Base-by-base conservation (phyloP, 345 rosid genomes). In the Brassica juncea region DNA sequence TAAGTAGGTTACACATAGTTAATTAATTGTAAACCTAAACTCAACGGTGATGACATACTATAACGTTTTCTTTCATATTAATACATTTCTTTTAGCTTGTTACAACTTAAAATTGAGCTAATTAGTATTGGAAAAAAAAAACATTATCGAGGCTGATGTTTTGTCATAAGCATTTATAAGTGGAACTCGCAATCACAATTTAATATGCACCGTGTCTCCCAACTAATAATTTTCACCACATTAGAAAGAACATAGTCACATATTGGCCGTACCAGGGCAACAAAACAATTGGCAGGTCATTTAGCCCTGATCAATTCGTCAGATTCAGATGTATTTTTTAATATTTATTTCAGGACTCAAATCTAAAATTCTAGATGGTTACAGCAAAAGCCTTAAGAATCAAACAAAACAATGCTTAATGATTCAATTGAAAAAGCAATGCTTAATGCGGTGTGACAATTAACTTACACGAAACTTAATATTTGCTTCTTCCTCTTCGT, bases 1-100 rank as follows among this genome's bases (percentile, higher is more conserved):
- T 59, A 68, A 73, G 72, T 37, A 54, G 71, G 83, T 80, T 74
- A 80, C 83, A 70, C 42, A 35, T 39, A 39, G 74, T 57, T 74
- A 74, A 70, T 64, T 80, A 52, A 80, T 27, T 80, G 54, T 39
- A 70, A 75, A 75, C 27, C 11, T 27, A 70, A 69, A 55, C 52
- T 68, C 79, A 74, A 69, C 76, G 23, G 39, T 63, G 55, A 74
- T 61, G 65, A 61, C 78, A 70, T 64, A 27, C 25, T 8, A 49
- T 75, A 62, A 80, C 83, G 67, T 75, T 74, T 69, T n/a, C 3
- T 15, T 23, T 7, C 52, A 55, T 74, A 35, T 25, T 74, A 68
- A 73, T 21, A 12, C 8, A 1, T 72, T 66, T 79, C 6, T 23
- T 64, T 3, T 49, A 47, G 55, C 58, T 61, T 60, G 55, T 73